phyloP scores from a whole-genome alignment of 163 green algal species.

The Coccomyxa subellipsoidea region DNA sequence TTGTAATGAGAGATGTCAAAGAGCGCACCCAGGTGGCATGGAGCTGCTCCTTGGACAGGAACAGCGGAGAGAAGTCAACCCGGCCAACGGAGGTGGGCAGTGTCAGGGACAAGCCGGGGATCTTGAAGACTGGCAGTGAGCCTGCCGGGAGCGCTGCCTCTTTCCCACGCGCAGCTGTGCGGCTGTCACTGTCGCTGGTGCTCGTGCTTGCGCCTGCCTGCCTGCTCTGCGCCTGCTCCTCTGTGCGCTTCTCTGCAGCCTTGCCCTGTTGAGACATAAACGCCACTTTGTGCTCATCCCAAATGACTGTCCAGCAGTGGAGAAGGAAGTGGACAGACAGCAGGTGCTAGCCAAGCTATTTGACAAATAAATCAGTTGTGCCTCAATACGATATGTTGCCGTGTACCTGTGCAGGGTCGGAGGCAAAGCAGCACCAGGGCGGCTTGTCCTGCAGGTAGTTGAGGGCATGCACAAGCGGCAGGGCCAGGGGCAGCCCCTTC shows the following conservation, averaged over 20 bases:
- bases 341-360: too few relatives aligned
- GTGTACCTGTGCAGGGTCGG: not conserved
- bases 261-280: not conserved
- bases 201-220: not conserved
- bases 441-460: not conserved
- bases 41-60: not conserved
- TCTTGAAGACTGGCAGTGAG: not conserved
- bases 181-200: not conserved
- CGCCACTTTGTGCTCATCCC: too few relatives aligned
- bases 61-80: not conserved
- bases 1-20: too few relatives aligned
- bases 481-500: not conserved
- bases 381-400: not conserved
- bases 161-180: not conserved
- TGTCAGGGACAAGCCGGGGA: not conserved
- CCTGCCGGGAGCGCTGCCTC: not conserved
- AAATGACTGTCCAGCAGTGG: too few relatives aligned
- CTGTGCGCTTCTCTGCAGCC: not conserved
- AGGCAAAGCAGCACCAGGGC: not conserved
- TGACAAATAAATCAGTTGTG: too few relatives aligned
- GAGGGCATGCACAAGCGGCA: not conserved
- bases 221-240: not conserved
- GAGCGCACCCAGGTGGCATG: not conserved
- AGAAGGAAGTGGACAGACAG: too few relatives aligned
- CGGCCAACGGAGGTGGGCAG: not conserved